These are phyloP conservation scores for Penicillium lagena DNA, from an alignment of 495 filamentous ascomycete genomes.

Conservation along the genomic window DNA sequence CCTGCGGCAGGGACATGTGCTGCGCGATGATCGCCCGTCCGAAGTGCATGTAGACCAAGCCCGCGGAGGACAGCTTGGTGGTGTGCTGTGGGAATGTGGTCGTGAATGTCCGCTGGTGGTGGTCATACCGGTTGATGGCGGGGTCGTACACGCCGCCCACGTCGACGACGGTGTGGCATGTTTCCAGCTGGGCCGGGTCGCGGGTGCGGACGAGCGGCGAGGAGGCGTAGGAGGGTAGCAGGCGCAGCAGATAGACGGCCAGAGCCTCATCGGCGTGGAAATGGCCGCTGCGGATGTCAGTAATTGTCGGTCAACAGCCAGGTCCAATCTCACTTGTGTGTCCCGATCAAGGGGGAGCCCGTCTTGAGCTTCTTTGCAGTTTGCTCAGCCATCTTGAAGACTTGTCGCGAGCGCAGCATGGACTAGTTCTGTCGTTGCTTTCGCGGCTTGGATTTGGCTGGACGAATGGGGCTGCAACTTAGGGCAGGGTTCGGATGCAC, in stretches of 20 bases:
- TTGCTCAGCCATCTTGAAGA: slow-evolving; percentile 56
- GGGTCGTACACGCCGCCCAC: slow-evolving; percentile 88
- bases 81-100: slow-evolving; percentile 68
- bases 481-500: no score
- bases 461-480: slow-evolving; percentile 14
- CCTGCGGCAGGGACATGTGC: slow-evolving; percentile 52
- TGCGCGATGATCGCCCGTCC: slow-evolving; percentile 73
- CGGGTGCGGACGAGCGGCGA: slow-evolving; percentile 80
- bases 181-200: slow-evolving; percentile 67
- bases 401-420: slow-evolving; percentile 24
- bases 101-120: slow-evolving; percentile 89
- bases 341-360: slow-evolving; percentile 64
- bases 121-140: slow-evolving; percentile 73
- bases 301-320: not conserved
- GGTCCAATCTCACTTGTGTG: slow-evolving; percentile 59
- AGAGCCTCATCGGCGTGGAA: slow-evolving; percentile 99
- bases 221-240: slow-evolving; percentile 70
- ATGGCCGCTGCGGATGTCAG: slow-evolving; percentile 56
- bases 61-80: slow-evolving; percentile 90
- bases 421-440: slow-evolving; percentile 3
- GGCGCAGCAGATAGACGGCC: slow-evolving; percentile 92
- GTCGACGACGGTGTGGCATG: slow-evolving; percentile 92
- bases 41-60: slow-evolving; percentile 93
- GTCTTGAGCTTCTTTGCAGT: slow-evolving; percentile 68
- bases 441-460: slow-evolving; percentile 9